These are phyloP conservation scores for Moelleriella libera DNA, from an alignment of 2,329 filamentous ascomycete species.

Conservation along the genomic window DNA sequence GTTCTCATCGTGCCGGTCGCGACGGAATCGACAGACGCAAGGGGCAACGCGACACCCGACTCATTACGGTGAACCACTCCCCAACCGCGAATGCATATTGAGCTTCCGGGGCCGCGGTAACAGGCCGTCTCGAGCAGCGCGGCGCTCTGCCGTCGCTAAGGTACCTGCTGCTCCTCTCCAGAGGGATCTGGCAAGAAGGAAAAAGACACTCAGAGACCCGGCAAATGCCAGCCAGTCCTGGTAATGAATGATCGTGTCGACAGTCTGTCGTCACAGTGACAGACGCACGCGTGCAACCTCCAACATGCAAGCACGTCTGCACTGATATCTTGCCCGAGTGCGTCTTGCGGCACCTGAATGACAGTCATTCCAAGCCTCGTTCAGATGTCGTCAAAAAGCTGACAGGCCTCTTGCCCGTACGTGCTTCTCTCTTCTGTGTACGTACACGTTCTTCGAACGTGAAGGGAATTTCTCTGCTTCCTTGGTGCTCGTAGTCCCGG, in stretches of 20 bases:
- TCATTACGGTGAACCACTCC: no score
- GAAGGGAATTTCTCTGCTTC: no score
- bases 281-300: neutral
- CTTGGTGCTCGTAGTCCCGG: no score
- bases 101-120: neutral
- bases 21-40: neutral
- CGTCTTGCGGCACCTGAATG: neutral
- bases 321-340: neutral
- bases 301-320: neutral
- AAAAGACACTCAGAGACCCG: neutral
- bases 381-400: no score
- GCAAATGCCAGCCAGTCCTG: neutral
- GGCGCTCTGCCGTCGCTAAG: no score
- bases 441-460: no score
- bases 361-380: neutral
- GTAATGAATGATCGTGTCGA: neutral
- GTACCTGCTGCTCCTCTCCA: neutral
- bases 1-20: neutral
- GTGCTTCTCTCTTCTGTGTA: no score
- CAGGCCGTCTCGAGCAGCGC: neutral
- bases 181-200: neutral
- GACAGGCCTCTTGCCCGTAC: no score
- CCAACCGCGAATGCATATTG: neutral
- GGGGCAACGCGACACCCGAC: neutral
- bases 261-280: constrained; percentile 1